Evolutionary conservation across 2,329 filamentous ascomycete genomes (phyloP).

Genomic region (Claviceps capensis): DNA sequence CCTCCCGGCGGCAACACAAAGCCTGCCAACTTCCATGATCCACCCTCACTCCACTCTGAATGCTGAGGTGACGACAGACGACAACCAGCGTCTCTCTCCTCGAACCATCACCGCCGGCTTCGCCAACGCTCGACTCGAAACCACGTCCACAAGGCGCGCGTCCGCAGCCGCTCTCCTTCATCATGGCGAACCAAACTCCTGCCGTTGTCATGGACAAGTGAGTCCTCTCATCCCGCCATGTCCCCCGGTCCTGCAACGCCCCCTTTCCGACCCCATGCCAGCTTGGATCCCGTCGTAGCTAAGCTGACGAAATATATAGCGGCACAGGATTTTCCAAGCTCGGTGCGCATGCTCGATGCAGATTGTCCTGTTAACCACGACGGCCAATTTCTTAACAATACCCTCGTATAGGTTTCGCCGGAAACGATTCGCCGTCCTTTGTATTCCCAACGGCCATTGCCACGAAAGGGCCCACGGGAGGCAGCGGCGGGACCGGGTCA

Average conservation of each 20-base stretch:
- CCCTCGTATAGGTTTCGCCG: conserved; percentile 68
- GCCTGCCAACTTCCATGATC: conserved; percentile 1
- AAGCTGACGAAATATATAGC: conserved; percentile 41
- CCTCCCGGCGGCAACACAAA: background rate
- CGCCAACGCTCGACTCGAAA: background rate
- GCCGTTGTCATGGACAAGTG: conserved; percentile 99
- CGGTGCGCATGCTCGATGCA: conserved; percentile 41
- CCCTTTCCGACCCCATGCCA: conserved; percentile 12
- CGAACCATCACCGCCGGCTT: conserved; percentile 3
- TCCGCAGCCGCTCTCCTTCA: conserved; percentile 13
- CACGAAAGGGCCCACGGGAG: conserved; percentile 67
- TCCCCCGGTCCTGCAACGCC: conserved; percentile 15
- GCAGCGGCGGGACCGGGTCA: conserved; percentile 63
- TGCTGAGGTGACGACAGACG: conserved; percentile 8
- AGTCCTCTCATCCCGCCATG: conserved; percentile 29
- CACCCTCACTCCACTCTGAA: conserved; percentile 5
- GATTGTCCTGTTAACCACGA: background rate
- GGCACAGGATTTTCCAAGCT: conserved; percentile 99
- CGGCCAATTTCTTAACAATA: conserved; percentile 12
- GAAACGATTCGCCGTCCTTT: conserved; percentile 97
- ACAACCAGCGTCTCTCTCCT: conserved; percentile 1
- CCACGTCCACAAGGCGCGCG: conserved; percentile 8
- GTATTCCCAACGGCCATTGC: conserved; percentile 98
- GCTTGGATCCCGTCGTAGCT: conserved; percentile 11
- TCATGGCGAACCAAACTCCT: conserved; percentile 94